These are phyloP conservation scores for Rubroshorea leprosula DNA, from an alignment of 345 rosid genomes.

Conservation along the genomic window DNA sequence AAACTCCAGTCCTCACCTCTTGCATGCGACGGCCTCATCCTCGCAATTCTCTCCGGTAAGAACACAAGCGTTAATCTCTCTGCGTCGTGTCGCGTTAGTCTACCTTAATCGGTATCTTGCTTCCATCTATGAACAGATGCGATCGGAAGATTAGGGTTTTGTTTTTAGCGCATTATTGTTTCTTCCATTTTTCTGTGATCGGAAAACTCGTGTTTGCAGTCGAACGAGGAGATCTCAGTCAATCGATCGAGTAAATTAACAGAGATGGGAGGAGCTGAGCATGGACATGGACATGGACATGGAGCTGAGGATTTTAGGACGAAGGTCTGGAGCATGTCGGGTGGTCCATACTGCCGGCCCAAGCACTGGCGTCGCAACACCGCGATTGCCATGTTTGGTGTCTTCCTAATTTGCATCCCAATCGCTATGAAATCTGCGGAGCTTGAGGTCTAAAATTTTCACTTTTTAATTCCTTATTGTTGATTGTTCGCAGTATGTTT, in stretches of 20 bases:
- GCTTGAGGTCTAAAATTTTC: conserved; percentile 60
- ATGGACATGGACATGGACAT: conserved; percentile 75
- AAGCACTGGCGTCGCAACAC: conserved; percentile 98
- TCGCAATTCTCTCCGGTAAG: no score
- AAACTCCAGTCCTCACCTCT: no score
- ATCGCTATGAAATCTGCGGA: conserved; percentile 87
- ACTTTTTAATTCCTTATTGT: background rate
- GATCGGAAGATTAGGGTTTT: background rate
- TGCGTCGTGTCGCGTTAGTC: no score
- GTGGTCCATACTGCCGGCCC: conserved; percentile 94
- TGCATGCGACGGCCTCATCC: no score
- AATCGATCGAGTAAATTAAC: background rate
- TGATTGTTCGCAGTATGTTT: background rate
- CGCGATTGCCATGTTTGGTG: conserved; percentile 85
- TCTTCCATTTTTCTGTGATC: conserved; percentile 3
- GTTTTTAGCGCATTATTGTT: background rate
- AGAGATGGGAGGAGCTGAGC: conserved; percentile 61
- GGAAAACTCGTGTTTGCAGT: background rate
- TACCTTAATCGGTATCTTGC: no score
- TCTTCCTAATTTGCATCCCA: conserved; percentile 82
- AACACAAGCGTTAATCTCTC: no score
- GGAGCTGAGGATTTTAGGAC: conserved; percentile 70
- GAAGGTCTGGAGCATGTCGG: conserved; percentile 93
- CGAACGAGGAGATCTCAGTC: background rate
- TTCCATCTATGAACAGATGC: background rate